phyloP scores from a whole-genome alignment of 2,329 filamentous ascomycete species.

The Exophiala sideris region DNA sequence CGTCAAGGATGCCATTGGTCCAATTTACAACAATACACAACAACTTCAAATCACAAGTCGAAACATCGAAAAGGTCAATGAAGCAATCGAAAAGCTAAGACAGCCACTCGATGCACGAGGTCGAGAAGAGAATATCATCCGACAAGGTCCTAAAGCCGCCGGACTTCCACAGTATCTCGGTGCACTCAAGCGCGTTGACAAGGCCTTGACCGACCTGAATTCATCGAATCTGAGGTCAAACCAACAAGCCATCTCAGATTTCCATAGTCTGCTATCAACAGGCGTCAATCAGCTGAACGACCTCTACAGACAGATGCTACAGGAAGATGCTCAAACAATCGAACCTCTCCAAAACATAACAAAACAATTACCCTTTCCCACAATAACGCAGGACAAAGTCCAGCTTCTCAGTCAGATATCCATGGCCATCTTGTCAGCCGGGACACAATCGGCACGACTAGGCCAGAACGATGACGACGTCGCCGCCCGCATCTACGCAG shows the following conservation, averaged over 20 bases:
- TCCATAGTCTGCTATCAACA: slow-evolving; percentile 70
- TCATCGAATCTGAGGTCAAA: slow-evolving; percentile 89
- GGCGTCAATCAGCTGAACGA: slow-evolving; percentile 81
- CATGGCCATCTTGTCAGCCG: slow-evolving; percentile 65
- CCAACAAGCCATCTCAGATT: slow-evolving; percentile 79
- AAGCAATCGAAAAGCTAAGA: slow-evolving; percentile 81
- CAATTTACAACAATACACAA: slow-evolving; percentile 88
- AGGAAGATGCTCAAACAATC: slow-evolving; percentile 73
- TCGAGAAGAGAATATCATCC: slow-evolving; percentile 86
- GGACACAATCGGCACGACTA: slow-evolving; percentile 50
- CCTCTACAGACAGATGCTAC: slow-evolving; percentile 74
- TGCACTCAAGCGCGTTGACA: slow-evolving; percentile 83
- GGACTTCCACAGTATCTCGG: slow-evolving; percentile 81
- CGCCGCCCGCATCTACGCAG: slow-evolving; percentile 78
- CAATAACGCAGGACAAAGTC: slow-evolving; percentile 71
- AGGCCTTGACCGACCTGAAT: slow-evolving; percentile 78
- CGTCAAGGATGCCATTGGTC: slow-evolving; percentile 86
- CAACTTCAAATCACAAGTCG: slow-evolving; percentile 80
- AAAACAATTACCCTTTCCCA: slow-evolving; percentile 77
- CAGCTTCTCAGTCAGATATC: slow-evolving; percentile 77
- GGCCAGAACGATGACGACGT: slow-evolving; percentile 60
- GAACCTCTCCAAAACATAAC: slow-evolving; percentile 92
- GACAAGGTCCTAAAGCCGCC: slow-evolving; percentile 76
- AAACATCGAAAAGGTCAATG: slow-evolving; percentile 83
- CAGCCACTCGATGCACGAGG: slow-evolving; percentile 91